A percentile compares a stretch with the other conserved stretches of the same genome.
These are phyloP conservation scores for Cladobotryum mycophilum DNA, from an alignment of 2,329 filamentous ascomycete genomes.

Conservation along the genomic window DNA sequence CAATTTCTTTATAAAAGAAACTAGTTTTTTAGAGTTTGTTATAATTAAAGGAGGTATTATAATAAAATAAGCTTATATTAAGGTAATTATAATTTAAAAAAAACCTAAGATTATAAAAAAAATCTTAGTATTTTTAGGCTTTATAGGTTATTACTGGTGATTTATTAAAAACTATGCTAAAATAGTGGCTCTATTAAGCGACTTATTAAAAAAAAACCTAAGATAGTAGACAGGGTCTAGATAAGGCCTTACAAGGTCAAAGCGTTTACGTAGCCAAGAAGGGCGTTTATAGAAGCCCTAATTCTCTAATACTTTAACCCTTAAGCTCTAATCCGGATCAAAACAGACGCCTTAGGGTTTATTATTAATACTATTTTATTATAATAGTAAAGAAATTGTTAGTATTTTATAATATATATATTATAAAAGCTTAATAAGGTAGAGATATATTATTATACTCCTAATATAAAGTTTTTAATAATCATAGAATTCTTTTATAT, in stretches of 20 bases:
- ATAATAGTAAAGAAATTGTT: background rate
- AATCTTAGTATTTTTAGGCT: background rate
- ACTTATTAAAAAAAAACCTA: background rate
- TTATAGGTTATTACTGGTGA: background rate
- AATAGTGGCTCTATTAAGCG: background rate
- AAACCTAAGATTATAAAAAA: background rate
- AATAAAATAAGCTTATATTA: background rate
- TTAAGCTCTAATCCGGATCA: background rate
- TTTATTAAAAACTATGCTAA: background rate
- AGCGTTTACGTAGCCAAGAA: too few species aligned
- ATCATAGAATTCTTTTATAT: too few species aligned
- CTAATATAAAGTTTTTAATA: background rate
- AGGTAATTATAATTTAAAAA: too few species aligned
- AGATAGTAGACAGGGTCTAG: background rate
- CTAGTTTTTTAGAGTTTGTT: constrained; percentile 2
- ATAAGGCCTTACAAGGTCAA: background rate
- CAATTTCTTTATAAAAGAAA: background rate
- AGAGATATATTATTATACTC: background rate
- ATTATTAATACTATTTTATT: background rate
- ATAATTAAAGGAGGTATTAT: constrained; percentile 8
- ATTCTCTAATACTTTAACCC: background rate
- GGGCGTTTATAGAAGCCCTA: too few species aligned
- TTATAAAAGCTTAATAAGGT: background rate
- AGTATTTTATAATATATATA: background rate
- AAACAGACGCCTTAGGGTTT: background rate